phyloP scores from a whole-genome alignment of 164 flowering plant genomes.

The Umbellularia californica region DNA sequence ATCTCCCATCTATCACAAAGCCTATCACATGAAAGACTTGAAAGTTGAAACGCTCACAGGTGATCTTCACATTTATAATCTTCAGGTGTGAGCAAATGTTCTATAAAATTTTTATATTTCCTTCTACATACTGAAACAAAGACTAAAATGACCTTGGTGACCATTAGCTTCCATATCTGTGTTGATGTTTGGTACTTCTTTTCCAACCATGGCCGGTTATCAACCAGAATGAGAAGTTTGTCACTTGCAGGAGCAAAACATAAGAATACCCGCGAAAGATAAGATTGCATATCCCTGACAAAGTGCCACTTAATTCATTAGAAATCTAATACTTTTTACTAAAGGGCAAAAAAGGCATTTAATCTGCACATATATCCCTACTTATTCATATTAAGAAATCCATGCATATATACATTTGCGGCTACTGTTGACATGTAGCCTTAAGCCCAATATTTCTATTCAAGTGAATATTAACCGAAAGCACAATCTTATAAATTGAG shows the following conservation, averaged over 20 bases:
- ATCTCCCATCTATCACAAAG: not conserved
- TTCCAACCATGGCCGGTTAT: conserved; percentile 30
- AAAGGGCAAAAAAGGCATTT: not conserved
- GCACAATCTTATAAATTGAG: not conserved
- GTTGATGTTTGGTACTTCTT: conserved; percentile 21
- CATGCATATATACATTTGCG: no score
- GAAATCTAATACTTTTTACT: not conserved
- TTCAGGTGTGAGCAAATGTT: not conserved
- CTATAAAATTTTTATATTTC: not conserved
- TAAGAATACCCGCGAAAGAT: conserved; percentile 24
- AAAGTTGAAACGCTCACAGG: no score
- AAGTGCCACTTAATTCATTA: not conserved
- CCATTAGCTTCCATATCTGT: conserved; percentile 29
- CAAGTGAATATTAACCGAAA: not conserved
- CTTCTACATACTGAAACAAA: not conserved
- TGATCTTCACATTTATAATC: not conserved
- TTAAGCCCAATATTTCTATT: no score
- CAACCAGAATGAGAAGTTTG: conserved; percentile 25
- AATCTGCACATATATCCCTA: no score
- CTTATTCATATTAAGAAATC: no score
- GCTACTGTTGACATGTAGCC: no score
- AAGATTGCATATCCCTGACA: conserved; percentile 32
- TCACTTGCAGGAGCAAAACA: conserved; percentile 22
- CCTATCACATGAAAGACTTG: not conserved
- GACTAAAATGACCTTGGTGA: conserved; percentile 22